A percentile compares a stretch with the other conserved stretches of the same genome.
Evolutionary conservation across 169 alveolate species (phyloP).

Genomic region (Plasmodium sp.): DNA sequence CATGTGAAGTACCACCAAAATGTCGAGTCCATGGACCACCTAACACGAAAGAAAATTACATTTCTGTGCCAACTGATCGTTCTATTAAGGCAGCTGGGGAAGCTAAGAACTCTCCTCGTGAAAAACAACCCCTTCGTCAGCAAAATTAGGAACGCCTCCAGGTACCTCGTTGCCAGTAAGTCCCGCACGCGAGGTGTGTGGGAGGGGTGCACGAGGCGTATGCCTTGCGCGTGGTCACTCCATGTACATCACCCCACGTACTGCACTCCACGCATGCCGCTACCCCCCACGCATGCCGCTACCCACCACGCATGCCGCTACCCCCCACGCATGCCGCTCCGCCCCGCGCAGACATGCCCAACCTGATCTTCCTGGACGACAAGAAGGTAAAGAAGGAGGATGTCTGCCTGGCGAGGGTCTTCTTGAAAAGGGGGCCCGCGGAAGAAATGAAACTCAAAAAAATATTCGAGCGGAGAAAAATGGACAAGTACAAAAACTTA

Average conservation of each 20-base stretch:
- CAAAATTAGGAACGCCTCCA: conserved; percentile 32
- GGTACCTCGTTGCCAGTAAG: conserved; percentile 52
- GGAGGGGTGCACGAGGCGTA: not conserved
- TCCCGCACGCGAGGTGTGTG: not conserved
- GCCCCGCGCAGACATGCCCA: conserved; percentile 18
- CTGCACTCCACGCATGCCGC: no score
- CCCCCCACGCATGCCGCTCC: no score
- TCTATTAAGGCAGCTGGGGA: conserved; percentile 16
- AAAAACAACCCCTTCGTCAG: conserved; percentile 38
- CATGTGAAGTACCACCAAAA: conserved; percentile 37
- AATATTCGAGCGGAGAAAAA: conserved; percentile 35
- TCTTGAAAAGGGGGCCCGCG: conserved; percentile 26
- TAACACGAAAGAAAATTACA: conserved; percentile 23
- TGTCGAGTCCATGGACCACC: conserved; percentile 17
- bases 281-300: no score
- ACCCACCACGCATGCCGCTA: no score
- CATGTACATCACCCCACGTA: not conserved
- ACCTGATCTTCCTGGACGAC: conserved; percentile 37
- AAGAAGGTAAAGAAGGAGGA: conserved; percentile 61
- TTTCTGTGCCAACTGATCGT: conserved; percentile 36
- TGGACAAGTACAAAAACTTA: conserved; percentile 46
- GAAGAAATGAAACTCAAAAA: conserved; percentile 62
- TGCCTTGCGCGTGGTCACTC: not conserved
- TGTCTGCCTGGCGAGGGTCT: conserved; percentile 35
- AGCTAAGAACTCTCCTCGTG: conserved; percentile 27